Conservation (phyloP, 2,329 filamentous ascomycete species). For the Didymella pomorum region DNA sequence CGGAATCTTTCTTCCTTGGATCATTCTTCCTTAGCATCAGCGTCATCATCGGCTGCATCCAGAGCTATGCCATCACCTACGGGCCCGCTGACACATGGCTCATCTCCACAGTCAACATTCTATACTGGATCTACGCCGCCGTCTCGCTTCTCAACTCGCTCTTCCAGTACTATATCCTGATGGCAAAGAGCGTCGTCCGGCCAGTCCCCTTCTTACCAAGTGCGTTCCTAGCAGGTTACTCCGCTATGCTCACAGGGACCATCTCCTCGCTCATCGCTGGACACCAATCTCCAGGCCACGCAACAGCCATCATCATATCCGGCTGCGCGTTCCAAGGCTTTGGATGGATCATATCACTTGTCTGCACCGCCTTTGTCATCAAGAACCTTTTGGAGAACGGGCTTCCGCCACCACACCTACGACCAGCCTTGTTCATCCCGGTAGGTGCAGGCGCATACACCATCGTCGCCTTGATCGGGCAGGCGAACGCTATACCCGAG, state of each 20-base stretch:
- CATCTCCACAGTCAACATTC: constrained; percentile 38
- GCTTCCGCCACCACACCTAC: constrained; percentile 66
- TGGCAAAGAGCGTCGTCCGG: constrained; percentile 62
- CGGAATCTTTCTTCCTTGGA: constrained; percentile 58
- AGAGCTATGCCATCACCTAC: constrained; percentile 39
- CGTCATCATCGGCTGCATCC: constrained; percentile 50
- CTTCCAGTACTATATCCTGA: constrained; percentile 67
- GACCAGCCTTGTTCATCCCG: constrained; percentile 75
- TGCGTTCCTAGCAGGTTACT: constrained; percentile 75
- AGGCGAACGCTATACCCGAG: constrained; percentile 62
- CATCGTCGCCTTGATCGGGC: constrained; percentile 72
- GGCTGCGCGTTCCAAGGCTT: constrained; percentile 74
- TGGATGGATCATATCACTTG: constrained; percentile 69
- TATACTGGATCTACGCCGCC: constrained; percentile 55
- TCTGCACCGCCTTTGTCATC: constrained; percentile 75
- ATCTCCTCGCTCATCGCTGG: constrained; percentile 69
- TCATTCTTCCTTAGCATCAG: constrained; percentile 50
- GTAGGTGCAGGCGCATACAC: constrained; percentile 76
- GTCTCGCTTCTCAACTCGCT: constrained; percentile 46
- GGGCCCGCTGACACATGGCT: constrained; percentile 50
- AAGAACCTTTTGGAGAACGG: constrained; percentile 70
- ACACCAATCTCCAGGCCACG: constrained; percentile 63
- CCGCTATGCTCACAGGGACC: constrained; percentile 73
- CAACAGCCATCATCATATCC: constrained; percentile 68
- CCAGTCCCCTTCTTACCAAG: constrained; percentile 73